Evolutionary conservation across 306 rosid species (phyloP), one percentile per base, ranked within the genome.

Genomic region (Pterocarpus santalinus): DNA sequence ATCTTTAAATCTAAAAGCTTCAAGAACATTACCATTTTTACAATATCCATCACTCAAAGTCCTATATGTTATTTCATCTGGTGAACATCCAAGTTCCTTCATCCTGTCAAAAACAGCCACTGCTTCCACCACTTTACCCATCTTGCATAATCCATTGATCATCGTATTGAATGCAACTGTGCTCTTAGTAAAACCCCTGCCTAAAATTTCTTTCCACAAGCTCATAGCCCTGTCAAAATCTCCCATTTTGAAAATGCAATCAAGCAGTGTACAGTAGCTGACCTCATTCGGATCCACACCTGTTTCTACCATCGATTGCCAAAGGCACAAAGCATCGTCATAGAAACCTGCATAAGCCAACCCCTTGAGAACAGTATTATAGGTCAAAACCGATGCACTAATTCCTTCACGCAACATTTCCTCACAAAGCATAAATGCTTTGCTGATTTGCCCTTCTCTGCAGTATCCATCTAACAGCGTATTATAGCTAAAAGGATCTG

Each of bases 111-210:
- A 89, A 88, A 87, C 60, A 75, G 87, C 85, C 86, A 71, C 83
- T 1, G 94, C 99, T 82, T 95, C 91, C 28, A 16, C 87, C 79
- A 95, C 47, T 69, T 89, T 91, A 58, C 92, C 97, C 87, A 90
- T 83, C 89, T 93, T 95, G 81, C 97, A 92, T 34, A 95, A 86
- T 76, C 99, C 94, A 80, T 52, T 79, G 3, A 95, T 88, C 92
- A 91, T 87, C 30, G 92, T 90, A 83, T 92, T 95, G 87, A 88
- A 92, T 33, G 89, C 83, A 80, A 88, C 49, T 6, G 36, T 67
- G 66, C 91, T 89, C 78, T 87, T 91, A 11, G 87, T 72, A 82
- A 89, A 91, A 57, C 92, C 91, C 60, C 75, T 82, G 7, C 87
- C 85, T 57, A 95, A 69, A 83, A 84, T 89, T 49, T 91, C 90